A percentile compares a stretch with the other conserved stretches of the same genome.
Evolutionary conservation across 2,329 filamentous ascomycete genomes (phyloP).

Genomic region (Diaporthe sp.): DNA sequence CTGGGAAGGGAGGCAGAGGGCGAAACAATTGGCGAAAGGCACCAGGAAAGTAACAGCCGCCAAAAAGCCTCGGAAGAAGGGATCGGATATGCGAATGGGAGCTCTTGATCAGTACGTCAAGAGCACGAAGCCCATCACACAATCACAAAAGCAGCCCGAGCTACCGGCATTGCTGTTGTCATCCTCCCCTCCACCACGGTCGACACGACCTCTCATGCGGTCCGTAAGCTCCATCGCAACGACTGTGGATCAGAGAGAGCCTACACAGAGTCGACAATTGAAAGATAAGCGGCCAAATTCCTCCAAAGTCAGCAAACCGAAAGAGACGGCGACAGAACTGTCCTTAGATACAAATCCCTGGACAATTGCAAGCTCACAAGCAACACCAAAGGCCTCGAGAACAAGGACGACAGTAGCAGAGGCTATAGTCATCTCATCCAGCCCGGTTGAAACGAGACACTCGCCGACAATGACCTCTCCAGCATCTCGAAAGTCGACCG

Average conservation of each 20-base stretch:
- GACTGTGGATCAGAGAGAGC: background rate
- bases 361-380: constrained; percentile 55
- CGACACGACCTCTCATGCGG: background rate
- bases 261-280: background rate
- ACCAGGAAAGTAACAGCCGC: constrained; percentile 22
- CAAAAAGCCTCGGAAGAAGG: constrained; percentile 41
- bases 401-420: constrained; percentile 31
- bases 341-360: constrained; percentile 52
- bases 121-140: constrained; percentile 48
- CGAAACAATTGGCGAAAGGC: constrained; percentile 45
- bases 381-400: constrained; percentile 46
- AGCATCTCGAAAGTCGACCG: background rate
- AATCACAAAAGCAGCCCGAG: constrained; percentile 4
- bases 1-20: constrained; percentile 65
- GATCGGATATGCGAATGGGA: constrained; percentile 44
- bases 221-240: background rate
- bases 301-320: constrained; percentile 37
- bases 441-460: constrained; percentile 41
- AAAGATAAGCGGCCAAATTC: constrained; percentile 47
- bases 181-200: background rate
- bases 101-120: constrained; percentile 55
- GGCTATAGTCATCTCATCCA: constrained; percentile 47
- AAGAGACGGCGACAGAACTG: constrained; percentile 40
- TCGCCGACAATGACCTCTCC: constrained; percentile 24
- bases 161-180: background rate